Percentiles rank a stretch among this genome's conserved stretches.
Conservation (phyloP, 768 basidiomycete species). For the Suillus decipiens region DNA sequence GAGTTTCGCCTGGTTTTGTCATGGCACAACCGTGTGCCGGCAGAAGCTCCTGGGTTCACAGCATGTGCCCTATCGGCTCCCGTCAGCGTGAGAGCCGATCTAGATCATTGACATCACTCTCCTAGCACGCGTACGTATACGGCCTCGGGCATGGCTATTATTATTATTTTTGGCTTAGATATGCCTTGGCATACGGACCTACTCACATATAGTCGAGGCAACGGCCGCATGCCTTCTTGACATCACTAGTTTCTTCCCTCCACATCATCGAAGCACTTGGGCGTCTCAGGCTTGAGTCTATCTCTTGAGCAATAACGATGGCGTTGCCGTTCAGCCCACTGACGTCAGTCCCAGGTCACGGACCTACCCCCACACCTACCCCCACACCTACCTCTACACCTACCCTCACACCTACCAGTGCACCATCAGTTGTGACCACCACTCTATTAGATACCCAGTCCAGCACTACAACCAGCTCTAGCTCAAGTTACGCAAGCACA, state of each 20-base stretch:
- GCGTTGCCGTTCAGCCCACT: not conserved
- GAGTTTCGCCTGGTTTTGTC: no score
- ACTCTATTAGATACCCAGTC: not conserved
- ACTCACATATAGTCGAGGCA: not conserved
- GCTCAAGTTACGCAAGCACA: not conserved
- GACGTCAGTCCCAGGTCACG: not conserved
- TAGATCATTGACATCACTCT: no score
- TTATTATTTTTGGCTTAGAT: not conserved
- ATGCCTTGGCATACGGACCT: not conserved
- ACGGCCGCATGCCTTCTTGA: not conserved
- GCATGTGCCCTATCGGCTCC: no score
- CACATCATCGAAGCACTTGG: not conserved
- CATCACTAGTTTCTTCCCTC: not conserved
- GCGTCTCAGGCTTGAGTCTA: not conserved
- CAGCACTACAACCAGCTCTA: conserved; percentile 6
- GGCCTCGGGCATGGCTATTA: not conserved
- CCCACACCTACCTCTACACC: no score
- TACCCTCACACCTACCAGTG: not conserved
- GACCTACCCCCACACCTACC: not conserved
- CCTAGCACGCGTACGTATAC: not conserved
- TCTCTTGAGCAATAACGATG: not conserved
- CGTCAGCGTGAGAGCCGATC: no score
- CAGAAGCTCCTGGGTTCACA: no score
- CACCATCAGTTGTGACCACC: not conserved
- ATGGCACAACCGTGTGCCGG: no score